A percentile compares a stretch with the other conserved stretches of the same genome.
Conservation (phyloP, 306 rosid genomes). For the Sindora glabra region DNA sequence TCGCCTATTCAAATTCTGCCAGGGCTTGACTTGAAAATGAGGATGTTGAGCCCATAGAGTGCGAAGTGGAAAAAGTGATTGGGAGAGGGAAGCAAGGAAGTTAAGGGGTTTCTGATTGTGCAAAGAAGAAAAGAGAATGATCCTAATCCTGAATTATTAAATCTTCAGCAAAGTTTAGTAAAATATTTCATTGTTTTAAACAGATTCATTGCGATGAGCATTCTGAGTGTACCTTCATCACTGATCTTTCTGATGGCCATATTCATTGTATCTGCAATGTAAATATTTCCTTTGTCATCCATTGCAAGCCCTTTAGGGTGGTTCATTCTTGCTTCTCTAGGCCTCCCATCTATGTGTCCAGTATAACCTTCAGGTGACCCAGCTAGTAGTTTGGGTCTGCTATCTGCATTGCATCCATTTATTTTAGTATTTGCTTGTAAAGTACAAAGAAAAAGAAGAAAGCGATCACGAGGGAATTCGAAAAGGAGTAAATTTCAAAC, state of each 20-base stretch:
- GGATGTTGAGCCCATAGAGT: background rate
- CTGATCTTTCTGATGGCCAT: slow-evolving; percentile 94
- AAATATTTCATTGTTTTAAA: background rate
- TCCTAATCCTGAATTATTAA: no score
- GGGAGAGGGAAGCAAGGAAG: background rate
- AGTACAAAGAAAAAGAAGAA: background rate
- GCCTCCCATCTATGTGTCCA: slow-evolving; percentile 89
- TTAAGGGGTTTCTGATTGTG: background rate
- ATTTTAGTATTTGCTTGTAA: slow-evolving; percentile 15
- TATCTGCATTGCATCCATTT: slow-evolving; percentile 48
- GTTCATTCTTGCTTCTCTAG: slow-evolving; percentile 87
- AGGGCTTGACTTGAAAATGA: no score
- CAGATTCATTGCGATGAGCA: background rate
- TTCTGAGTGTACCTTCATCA: slow-evolving; percentile 50
- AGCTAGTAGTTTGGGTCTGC: slow-evolving; percentile 80
- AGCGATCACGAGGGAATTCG: background rate
- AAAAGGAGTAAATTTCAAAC: background rate
- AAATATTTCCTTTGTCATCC: slow-evolving; percentile 81
- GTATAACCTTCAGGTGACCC: slow-evolving; percentile 88
- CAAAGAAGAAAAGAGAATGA: background rate
- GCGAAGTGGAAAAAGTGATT: background rate
- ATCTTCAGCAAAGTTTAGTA: background rate
- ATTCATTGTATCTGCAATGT: slow-evolving; percentile 90
- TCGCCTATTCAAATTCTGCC: no score
- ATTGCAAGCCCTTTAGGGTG: slow-evolving; percentile 83